Percentiles rank a stretch among this genome's conserved stretches.
Evolutionary conservation across 2,329 filamentous ascomycete genomes (phyloP).

Genomic region (Geoglossum cookeanum): DNA sequence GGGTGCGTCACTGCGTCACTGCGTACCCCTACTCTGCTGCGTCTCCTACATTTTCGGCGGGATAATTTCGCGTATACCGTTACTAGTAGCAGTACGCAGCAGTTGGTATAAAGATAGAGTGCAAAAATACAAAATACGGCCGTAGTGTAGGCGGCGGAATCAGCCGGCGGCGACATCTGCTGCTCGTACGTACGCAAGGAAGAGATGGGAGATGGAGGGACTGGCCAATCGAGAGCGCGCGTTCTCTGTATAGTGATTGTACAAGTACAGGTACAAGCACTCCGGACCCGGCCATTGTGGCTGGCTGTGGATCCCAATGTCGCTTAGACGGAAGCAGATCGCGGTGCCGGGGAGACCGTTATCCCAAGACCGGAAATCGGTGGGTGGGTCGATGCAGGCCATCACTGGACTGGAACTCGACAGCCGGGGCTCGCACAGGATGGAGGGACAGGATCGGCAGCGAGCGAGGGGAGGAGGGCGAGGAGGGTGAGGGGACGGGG

Average conservation of each 20-base stretch:
- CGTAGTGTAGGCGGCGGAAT: background rate
- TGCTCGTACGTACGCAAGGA: too few species aligned
- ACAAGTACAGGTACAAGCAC: background rate
- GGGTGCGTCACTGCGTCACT: background rate
- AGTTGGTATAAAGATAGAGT: background rate
- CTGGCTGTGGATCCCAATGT: slow-evolving; percentile 1
- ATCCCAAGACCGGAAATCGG: background rate
- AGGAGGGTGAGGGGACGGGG: too few species aligned
- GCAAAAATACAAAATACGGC: background rate
- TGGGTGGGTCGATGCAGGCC: background rate
- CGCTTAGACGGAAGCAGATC: slow-evolving; percentile 3
- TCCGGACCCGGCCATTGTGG: background rate
- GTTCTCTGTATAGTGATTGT: background rate
- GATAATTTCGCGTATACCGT: background rate
- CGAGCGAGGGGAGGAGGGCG: too few species aligned
- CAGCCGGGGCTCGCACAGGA: background rate
- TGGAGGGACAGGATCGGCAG: background rate
- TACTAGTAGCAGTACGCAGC: background rate
- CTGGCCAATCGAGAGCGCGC: background rate
- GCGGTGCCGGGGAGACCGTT: slow-evolving; percentile 1
- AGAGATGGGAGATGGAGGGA: background rate
- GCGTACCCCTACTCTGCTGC: background rate
- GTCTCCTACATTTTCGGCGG: background rate
- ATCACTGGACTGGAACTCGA: background rate
- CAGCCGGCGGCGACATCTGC: background rate